phyloP scores from a whole-genome alignment of 192 early-diverging fungal species.

The Coemansia sp. region DNA sequence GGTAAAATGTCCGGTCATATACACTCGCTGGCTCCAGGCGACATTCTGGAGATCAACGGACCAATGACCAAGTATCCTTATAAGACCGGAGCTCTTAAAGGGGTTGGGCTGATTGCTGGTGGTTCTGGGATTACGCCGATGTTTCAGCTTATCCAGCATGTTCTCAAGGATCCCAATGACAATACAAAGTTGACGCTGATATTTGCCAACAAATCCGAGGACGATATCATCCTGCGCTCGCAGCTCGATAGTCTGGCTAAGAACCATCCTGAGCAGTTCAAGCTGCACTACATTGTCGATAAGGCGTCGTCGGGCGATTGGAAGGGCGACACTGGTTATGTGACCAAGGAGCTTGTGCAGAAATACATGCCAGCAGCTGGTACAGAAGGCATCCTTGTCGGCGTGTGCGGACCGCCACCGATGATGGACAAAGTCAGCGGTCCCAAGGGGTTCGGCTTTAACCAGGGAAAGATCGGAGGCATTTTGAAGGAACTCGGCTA shows the following conservation, averaged over 20 bases:
- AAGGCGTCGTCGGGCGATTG: constrained; percentile 62
- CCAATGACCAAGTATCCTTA: constrained; percentile 75
- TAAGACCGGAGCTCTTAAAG: constrained; percentile 59
- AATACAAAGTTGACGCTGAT: constrained; percentile 73
- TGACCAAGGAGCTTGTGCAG: constrained; percentile 71
- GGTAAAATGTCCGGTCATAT: constrained; percentile 69
- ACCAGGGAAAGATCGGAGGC: constrained; percentile 82
- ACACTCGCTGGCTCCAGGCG: constrained; percentile 67
- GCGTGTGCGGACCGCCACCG: constrained; percentile 68
- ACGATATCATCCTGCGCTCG: constrained; percentile 73
- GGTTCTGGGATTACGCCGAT: constrained; percentile 88
- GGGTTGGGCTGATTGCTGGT: constrained; percentile 81
- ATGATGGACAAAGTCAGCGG: constrained; percentile 77
- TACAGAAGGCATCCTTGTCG: constrained; percentile 57
- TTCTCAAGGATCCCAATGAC: constrained; percentile 65
- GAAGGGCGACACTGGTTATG: constrained; percentile 72
- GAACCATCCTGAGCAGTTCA: constrained; percentile 64
- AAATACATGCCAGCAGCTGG: constrained; percentile 64
- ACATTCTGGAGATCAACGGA: constrained; percentile 78
- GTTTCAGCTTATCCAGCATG: constrained; percentile 72
- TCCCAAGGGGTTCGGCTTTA: constrained; percentile 74
- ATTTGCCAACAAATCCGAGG: constrained; percentile 73
- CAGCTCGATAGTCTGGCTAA: constrained; percentile 63
- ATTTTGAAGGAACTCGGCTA: constrained; percentile 81
- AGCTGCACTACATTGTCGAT: constrained; percentile 66